Evolutionary conservation across 768 basidiomycete species (phyloP).

Genomic region (Trametes punicea): DNA sequence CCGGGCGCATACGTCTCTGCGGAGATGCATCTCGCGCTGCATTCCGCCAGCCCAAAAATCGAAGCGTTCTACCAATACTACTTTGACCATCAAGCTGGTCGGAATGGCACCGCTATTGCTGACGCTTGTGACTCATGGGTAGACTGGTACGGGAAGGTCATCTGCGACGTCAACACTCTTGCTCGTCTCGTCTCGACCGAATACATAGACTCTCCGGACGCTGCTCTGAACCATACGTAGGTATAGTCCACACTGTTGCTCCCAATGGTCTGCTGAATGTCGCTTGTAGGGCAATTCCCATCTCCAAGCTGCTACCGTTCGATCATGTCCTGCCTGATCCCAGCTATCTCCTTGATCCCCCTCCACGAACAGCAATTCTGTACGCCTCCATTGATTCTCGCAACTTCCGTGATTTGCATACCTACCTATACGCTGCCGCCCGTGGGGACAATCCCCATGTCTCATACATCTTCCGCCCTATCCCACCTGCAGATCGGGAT

Average conservation of each 20-base stretch:
- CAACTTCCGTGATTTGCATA: slow-evolving; percentile 70
- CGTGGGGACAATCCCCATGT: slow-evolving; percentile 44
- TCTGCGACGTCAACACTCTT: slow-evolving; percentile 65
- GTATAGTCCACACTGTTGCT: background rate
- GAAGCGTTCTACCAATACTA: slow-evolving; percentile 84
- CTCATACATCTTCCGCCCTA: slow-evolving; percentile 75
- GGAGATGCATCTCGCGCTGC: slow-evolving; percentile 72
- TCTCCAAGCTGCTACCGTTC: slow-evolving; percentile 60
- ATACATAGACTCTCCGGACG: slow-evolving; percentile 40
- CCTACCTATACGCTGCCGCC: slow-evolving; percentile 53
- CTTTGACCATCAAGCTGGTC: slow-evolving; percentile 27
- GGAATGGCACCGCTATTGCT: slow-evolving; percentile 29
- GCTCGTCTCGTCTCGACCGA: slow-evolving; percentile 50
- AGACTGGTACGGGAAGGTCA: slow-evolving; percentile 75
- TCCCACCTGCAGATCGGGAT: slow-evolving; percentile 39
- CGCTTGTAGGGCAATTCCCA: slow-evolving; percentile 30
- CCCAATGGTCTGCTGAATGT: background rate
- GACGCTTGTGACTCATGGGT: slow-evolving; percentile 69
- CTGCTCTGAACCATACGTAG: slow-evolving; percentile 17
- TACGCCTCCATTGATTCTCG: slow-evolving; percentile 67
- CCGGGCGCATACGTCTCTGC: slow-evolving; percentile 53
- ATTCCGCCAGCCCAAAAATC: slow-evolving; percentile 75
- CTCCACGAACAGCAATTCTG: slow-evolving; percentile 67
- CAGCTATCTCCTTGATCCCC: slow-evolving; percentile 39
- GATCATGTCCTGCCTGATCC: slow-evolving; percentile 71